Base-by-base conservation (phyloP, 768 basidiomycete genomes). In the Antrodiella citrinella region DNA sequence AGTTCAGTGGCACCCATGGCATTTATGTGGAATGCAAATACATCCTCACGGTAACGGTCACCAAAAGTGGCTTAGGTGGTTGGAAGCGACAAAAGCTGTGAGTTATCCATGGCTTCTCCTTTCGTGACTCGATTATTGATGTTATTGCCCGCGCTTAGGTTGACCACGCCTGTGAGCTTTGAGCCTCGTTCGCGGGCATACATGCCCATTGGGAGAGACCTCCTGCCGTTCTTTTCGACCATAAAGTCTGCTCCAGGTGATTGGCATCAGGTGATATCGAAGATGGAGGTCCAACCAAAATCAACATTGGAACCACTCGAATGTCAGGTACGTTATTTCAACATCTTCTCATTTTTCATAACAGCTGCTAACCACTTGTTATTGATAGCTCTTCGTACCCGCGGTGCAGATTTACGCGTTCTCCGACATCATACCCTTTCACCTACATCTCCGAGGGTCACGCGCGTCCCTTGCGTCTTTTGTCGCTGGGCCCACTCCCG, bases 191-290 rank as follows among this genome's bases (percentile, higher is more conserved):
- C 72, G 45, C 73, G 79, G n/a, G 73, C 84, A 0, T 68, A 70
- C 48, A 69, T 74, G 11, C 78, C 83, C 2, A 76, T 82, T 35
- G 59, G 78, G 11, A 62, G 70, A 1, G 57, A 52, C 3, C 65
- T 65, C 11, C 66, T 72, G 0, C 65, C 72, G 21, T 81, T 86
- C 59, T 71, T 82, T 52, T 74, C 76, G 0, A 74, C 76, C 2
- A 62, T 86, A 49, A 85, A 85, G 60, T 67, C 71, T 0, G 68
- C 73, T 3, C 83, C 84, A 5, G 84, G 84, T 58, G 84, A 86
- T 59, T 86, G 82, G 81, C 64, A 69, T 64, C 59, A 83, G 75
- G 60, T 72, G 4, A 64, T 68, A 11, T 70, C 72, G 23, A 60
- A 61, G n/a, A 59, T 84, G 57, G 62, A 69, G 41, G 67, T 69